These are phyloP conservation scores for Pinus tabuliformis DNA, from an alignment of 75 land plant species.

Conservation along the genomic window DNA sequence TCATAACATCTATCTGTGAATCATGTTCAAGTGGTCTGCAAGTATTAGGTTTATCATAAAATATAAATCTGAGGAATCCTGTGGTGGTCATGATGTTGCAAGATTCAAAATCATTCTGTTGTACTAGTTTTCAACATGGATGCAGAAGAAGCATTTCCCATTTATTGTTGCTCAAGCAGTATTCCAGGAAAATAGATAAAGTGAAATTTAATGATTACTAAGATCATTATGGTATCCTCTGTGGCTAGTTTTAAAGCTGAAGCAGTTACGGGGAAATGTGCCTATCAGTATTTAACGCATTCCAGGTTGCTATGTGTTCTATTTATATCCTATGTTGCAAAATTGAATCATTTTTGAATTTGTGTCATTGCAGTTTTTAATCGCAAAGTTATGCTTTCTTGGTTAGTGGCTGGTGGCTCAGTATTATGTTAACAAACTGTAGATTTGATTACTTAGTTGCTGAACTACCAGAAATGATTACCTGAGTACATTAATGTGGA, in stretches of 20 bases:
- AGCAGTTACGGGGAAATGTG: too few relatives aligned
- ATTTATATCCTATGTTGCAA: too few relatives aligned
- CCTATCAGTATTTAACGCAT: too few relatives aligned
- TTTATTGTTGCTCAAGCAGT: not conserved
- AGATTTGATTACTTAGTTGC: not conserved
- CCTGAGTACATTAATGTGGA: not conserved
- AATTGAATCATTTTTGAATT: not conserved
- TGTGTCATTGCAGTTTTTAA: not conserved
- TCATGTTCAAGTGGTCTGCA: slow-evolving; percentile 8
- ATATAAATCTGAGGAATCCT: not conserved
- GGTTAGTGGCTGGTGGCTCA: not conserved
- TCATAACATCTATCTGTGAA: slow-evolving; percentile 7
- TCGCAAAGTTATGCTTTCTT: not conserved
- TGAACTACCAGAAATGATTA: not conserved
- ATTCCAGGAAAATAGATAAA: not conserved
- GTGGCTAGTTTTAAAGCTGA: too few relatives aligned
- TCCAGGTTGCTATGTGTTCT: too few relatives aligned
- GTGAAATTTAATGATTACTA: too few relatives aligned
- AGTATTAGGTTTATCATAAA: not conserved
- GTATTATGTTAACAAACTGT: not conserved
- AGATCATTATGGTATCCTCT: too few relatives aligned
- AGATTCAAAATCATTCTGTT: not conserved
- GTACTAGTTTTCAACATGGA: not conserved
- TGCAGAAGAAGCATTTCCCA: not conserved
- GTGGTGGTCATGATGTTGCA: not conserved